phyloP scores from a whole-genome alignment of 306 rosid genomes.

The Sesbania bispinosa region DNA sequence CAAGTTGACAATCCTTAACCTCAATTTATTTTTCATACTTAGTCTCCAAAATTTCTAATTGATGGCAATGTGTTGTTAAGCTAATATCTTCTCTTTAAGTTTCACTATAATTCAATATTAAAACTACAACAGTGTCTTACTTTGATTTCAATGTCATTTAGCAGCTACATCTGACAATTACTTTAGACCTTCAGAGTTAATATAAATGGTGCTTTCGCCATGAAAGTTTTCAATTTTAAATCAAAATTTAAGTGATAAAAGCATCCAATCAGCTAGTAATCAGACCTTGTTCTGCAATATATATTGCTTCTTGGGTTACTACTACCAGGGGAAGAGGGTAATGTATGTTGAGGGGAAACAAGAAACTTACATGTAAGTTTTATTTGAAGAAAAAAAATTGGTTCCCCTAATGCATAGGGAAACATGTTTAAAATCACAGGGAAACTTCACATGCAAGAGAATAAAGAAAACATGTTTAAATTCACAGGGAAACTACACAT shows the following conservation, averaged over 20 bases:
- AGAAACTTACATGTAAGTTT: not conserved
- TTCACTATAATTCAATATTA: slow-evolving; percentile 2
- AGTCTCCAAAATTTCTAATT: not conserved
- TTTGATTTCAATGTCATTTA: slow-evolving; percentile 12
- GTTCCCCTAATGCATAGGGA: not conserved
- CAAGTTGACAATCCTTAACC: slow-evolving; percentile 7
- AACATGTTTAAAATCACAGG: too few relatives aligned
- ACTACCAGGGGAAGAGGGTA: not conserved
- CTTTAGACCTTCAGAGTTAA: not conserved
- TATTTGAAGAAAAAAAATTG: not conserved
- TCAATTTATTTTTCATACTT: slow-evolving; percentile 21
- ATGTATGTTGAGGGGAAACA: not conserved
- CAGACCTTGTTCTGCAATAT: not conserved
- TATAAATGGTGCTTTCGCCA: not conserved
- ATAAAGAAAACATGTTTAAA: too few relatives aligned
- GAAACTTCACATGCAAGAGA: too few relatives aligned
- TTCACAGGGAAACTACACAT: too few relatives aligned
- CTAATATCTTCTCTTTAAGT: slow-evolving; percentile 9
- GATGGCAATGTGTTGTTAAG: not conserved
- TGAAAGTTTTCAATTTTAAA: not conserved
- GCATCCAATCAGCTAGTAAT: not conserved
- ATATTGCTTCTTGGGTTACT: not conserved
- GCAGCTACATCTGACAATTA: not conserved
- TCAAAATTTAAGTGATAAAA: not conserved
- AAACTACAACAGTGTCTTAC: not conserved